Evolutionary conservation across 345 rosid species (phyloP).

Genomic region (Firmiana major): DNA sequence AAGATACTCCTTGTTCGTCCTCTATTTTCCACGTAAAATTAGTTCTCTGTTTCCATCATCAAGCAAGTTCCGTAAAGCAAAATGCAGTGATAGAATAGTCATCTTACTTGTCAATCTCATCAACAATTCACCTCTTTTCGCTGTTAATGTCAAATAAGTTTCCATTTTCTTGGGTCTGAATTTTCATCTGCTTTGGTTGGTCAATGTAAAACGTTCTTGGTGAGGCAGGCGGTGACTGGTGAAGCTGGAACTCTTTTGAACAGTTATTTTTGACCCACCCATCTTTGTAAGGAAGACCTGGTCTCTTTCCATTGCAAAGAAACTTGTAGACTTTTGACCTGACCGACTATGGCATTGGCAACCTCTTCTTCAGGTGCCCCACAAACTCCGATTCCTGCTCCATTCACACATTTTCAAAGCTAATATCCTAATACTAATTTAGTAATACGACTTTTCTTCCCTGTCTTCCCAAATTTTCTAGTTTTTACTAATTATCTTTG

Average conservation of each 20-base stretch:
- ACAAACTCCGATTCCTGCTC: neutral
- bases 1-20: no score
- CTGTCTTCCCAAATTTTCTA: no score
- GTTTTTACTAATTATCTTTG: no score
- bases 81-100: no score
- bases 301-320: neutral
- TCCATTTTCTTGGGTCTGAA: neutral
- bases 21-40: no score
- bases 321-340: neutral
- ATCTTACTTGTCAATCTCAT: neutral
- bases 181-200: neutral
- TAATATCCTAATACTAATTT: no score
- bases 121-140: no score
- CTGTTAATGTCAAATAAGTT: neutral
- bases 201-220: neutral
- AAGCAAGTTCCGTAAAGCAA: no score
- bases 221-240: neutral
- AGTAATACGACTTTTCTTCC: no score
- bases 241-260: neutral
- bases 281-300: neutral
- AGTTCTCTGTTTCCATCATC: no score
- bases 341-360: neutral
- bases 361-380: neutral
- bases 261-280: neutral
- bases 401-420: neutral